Conservation (phyloP, 139 green algal genomes). For the Micractinium conductrix region DNA sequence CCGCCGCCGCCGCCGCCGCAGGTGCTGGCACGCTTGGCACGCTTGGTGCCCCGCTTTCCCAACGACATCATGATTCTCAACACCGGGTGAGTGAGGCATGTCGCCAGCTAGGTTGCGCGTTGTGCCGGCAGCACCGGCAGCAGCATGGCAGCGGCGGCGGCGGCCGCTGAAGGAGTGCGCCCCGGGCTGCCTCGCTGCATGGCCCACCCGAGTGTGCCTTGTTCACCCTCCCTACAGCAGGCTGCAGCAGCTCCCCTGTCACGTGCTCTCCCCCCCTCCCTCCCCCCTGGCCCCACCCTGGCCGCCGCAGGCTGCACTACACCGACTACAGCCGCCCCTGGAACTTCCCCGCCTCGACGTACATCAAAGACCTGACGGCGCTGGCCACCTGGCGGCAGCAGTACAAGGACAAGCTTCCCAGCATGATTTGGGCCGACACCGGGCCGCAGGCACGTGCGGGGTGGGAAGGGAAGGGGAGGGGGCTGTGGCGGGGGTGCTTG, state of each 20-base stretch:
- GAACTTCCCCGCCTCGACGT: background rate
- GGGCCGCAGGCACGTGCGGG: background rate
- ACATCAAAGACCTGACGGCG: background rate
- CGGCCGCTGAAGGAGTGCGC: too few species aligned
- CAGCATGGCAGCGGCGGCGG: too few species aligned
- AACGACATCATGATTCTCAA: slow-evolving; percentile 23
- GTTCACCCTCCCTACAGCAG: too few species aligned
- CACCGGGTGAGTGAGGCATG: slow-evolving; percentile 24
- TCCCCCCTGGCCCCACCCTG: too few species aligned
- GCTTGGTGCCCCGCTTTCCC: background rate
- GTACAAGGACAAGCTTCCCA: background rate
- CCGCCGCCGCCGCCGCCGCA: background rate
- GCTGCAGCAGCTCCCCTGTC: too few species aligned
- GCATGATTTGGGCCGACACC: background rate
- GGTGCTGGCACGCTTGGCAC: background rate
- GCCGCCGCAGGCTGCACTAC: background rate
- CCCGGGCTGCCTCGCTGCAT: too few species aligned
- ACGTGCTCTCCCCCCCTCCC: too few species aligned
- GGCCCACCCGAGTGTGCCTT: too few species aligned
- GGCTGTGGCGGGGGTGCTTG: too few species aligned
- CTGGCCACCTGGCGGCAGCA: background rate
- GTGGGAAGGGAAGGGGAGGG: too few species aligned
- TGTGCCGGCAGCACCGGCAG: too few species aligned
- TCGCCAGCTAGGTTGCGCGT: too few species aligned
- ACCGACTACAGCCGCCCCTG: background rate